Conservation (phyloP, 257 asterid genomes). For the Orobanche coerulescens region DNA sequence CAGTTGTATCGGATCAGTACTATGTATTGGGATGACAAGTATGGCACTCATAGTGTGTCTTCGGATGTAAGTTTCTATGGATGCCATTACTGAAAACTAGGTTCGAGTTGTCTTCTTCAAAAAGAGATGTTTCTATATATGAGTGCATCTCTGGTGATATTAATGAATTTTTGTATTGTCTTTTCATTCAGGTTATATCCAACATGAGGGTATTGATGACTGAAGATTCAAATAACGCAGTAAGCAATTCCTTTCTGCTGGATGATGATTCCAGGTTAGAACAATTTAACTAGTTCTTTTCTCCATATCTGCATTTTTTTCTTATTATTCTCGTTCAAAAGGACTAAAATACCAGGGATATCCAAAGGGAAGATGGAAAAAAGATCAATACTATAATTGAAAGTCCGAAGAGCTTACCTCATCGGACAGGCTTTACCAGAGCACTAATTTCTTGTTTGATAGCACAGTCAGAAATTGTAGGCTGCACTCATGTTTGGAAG, state of each 20-base stretch:
- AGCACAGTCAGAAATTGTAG: background rate
- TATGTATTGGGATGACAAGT: slow-evolving; percentile 99
- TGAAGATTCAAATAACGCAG: slow-evolving; percentile 87
- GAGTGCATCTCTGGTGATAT: slow-evolving; percentile 8
- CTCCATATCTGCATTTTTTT: background rate
- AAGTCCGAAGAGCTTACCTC: background rate
- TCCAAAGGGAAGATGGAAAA: background rate
- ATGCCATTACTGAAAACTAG: slow-evolving; percentile 32
- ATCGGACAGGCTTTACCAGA: no score
- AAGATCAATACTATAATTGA: background rate
- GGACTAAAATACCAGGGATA: background rate
- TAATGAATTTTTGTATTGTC: background rate
- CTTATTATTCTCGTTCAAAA: background rate
- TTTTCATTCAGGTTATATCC: slow-evolving; percentile 72
- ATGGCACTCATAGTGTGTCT: slow-evolving; percentile 93
- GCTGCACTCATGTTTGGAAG: background rate
- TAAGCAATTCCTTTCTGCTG: slow-evolving; percentile 88
- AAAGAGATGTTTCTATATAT: slow-evolving; percentile 7
- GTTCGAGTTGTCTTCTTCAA: slow-evolving; percentile 31
- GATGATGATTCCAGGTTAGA: slow-evolving; percentile 96
- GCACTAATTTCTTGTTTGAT: background rate
- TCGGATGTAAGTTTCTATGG: slow-evolving; percentile 67
- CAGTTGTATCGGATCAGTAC: slow-evolving; percentile 93
- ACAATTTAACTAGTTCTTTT: background rate
- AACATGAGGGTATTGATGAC: slow-evolving; percentile 91